Conservation (phyloP, 768 basidiomycete genomes). For the Asterophora lycoperdoides region DNA sequence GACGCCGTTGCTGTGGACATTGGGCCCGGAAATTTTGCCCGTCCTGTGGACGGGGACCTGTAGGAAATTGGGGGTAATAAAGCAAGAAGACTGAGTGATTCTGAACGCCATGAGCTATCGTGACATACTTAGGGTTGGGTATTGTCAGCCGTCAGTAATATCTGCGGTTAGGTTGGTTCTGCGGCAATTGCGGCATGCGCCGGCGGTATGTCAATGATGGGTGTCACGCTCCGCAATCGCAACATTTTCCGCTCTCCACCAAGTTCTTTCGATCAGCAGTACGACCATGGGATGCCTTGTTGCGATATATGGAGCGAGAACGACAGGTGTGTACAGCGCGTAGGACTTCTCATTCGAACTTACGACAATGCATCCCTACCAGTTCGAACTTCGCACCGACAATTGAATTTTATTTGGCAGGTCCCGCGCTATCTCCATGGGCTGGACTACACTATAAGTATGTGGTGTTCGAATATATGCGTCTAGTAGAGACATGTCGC, state of each 20-base stretch:
- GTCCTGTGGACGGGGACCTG: not conserved
- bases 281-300: no score
- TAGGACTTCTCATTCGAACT: not conserved
- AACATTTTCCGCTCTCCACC: not conserved
- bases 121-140: constrained; percentile 9
- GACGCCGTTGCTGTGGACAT: constrained; percentile 13
- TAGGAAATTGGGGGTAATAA: constrained; percentile 1
- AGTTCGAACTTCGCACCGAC: no score
- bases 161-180: not conserved
- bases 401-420: not conserved
- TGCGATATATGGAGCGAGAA: no score
- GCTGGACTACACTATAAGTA: not conserved
- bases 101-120: constrained; percentile 4
- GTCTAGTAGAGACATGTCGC: no score
- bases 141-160: not conserved
- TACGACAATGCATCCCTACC: not conserved
- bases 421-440: not conserved
- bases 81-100: constrained; percentile 7
- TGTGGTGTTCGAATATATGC: not conserved
- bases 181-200: constrained; percentile 12
- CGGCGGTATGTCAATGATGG: constrained; percentile 12
- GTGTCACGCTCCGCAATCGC: not conserved
- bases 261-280: not conserved
- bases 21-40: not conserved
- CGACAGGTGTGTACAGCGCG: not conserved